Percentiles rank a stretch among this genome's conserved stretches.
Evolutionary conservation across 1,284 basidiomycete genomes (phyloP).

Genomic region (Austropuccinia psidii): DNA sequence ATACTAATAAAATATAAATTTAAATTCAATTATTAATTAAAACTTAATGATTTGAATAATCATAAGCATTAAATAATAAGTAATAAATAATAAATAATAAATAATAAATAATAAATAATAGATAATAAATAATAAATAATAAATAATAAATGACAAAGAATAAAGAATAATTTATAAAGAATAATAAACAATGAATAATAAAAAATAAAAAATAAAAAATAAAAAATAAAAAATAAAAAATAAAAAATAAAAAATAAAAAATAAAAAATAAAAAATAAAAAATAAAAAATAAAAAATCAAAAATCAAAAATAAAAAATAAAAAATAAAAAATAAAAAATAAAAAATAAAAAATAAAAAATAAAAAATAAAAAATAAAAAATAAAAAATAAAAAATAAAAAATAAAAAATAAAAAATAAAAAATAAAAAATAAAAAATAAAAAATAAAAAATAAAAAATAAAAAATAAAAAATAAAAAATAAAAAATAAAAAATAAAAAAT

Average conservation of each 20-base stretch:
- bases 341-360: not conserved
- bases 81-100: not conserved
- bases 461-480: not conserved
- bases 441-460: not conserved
- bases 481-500: not conserved
- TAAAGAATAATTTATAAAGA: not conserved
- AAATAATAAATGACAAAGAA: not conserved
- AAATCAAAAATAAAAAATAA: not conserved
- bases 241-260: not conserved
- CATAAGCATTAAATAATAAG: too few species aligned
- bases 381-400: not conserved
- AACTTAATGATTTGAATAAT: too few species aligned
- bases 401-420: not conserved
- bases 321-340: not conserved
- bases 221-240: not conserved
- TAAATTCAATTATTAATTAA: too few species aligned
- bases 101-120: not conserved
- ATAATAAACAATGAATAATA: not conserved
- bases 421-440: not conserved
- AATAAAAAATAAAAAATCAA: not conserved
- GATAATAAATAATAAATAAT: not conserved
- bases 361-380: not conserved
- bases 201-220: not conserved
- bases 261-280: not conserved
- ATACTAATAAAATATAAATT: too few species aligned